Conservation (phyloP, 2,329 filamentous ascomycete genomes). For the Trichoderma brevicompactum region DNA sequence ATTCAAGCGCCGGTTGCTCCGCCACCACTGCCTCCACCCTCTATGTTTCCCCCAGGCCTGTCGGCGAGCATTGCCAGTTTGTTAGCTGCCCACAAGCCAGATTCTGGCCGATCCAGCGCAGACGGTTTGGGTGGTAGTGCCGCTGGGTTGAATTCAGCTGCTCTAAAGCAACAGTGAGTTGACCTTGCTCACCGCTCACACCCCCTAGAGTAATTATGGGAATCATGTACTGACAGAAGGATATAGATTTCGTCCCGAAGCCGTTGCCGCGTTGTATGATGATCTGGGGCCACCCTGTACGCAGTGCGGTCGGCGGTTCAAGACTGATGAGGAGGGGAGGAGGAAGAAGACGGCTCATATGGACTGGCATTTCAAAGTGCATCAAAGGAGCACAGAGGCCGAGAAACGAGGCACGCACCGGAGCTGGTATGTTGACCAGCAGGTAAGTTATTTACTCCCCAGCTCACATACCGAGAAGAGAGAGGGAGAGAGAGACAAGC, state of each 20-base stretch:
- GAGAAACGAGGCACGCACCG: constrained; percentile 86
- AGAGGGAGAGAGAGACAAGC: background rate
- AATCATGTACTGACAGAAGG: constrained; percentile 29
- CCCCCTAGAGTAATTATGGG: no score
- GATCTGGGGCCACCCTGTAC: constrained; percentile 84
- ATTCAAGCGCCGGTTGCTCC: constrained; percentile 35
- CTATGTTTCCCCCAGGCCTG: constrained; percentile 39
- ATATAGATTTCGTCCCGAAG: constrained; percentile 70
- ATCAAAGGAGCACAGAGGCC: constrained; percentile 84
- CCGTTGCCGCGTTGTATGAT: constrained; percentile 77
- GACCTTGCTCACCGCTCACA: no score
- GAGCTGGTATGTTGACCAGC: constrained; percentile 92
- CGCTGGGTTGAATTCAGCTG: constrained; percentile 65
- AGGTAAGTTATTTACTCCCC: constrained; percentile 56
- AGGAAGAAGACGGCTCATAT: constrained; percentile 89
- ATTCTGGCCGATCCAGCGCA: constrained; percentile 34
- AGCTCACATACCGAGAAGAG: background rate
- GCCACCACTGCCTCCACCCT: constrained; percentile 35
- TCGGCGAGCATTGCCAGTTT: constrained; percentile 46
- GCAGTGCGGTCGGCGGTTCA: constrained; percentile 88
- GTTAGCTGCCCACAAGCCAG: constrained; percentile 40
- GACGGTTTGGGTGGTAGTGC: constrained; percentile 53
- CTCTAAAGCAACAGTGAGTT: constrained; percentile 72
- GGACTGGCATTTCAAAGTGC: constrained; percentile 97
- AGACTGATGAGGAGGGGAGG: constrained; percentile 74